Conservation (phyloP, 2,329 filamentous ascomycete species). For the Achaetomium macrosporum region DNA sequence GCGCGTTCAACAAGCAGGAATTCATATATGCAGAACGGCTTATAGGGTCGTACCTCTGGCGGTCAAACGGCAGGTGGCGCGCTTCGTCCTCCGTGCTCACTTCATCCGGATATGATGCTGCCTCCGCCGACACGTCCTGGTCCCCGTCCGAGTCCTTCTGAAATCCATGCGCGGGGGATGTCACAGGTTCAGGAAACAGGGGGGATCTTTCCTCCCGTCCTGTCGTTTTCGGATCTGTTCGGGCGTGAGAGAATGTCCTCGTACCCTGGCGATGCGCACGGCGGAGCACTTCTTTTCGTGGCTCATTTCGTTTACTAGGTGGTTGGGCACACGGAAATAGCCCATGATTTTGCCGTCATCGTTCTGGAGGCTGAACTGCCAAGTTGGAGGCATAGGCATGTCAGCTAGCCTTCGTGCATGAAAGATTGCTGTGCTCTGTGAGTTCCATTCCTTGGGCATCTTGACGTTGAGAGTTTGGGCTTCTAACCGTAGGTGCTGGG, state of each 20-base stretch:
- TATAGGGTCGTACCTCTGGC: not conserved
- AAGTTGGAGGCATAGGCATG: not conserved
- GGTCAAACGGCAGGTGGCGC: not conserved
- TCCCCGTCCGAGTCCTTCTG: not conserved
- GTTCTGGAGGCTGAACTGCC: no score
- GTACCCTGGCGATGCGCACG: not conserved
- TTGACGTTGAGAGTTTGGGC: not conserved
- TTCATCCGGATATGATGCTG: not conserved
- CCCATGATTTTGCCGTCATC: not conserved
- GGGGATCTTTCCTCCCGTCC: no score
- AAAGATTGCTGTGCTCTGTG: not conserved
- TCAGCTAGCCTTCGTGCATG: not conserved
- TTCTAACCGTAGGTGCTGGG: not conserved
- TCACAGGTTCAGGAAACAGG: no score
- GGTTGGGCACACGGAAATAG: not conserved
- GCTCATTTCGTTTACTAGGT: not conserved
- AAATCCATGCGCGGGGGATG: not conserved
- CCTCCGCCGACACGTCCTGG: not conserved
- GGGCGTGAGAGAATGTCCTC: not conserved
- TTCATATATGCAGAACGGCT: not conserved
- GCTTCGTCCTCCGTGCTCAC: not conserved
- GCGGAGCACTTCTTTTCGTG: not conserved
- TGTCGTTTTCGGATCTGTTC: no score
- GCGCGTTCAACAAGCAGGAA: not conserved
- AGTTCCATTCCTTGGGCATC: not conserved